These are phyloP conservation scores for Rasamsonia emersonii DNA, from an alignment of 2,329 filamentous ascomycete genomes.

Conservation along the genomic window DNA sequence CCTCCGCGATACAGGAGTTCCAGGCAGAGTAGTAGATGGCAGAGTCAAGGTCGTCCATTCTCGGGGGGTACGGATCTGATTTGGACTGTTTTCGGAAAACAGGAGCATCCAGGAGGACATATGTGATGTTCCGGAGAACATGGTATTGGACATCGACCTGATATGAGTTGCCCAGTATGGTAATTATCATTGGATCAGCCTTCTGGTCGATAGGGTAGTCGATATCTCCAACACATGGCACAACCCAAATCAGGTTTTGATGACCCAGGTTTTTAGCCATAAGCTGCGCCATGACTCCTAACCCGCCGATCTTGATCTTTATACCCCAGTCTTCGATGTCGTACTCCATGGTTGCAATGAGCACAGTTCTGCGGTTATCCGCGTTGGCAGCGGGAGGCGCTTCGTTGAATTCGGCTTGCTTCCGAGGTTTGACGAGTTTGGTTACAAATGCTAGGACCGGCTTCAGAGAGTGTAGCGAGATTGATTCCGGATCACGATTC, in stretches of 20 bases:
- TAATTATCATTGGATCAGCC: conserved; percentile 50
- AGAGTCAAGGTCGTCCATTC: conserved; percentile 56
- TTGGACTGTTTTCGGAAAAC: conserved; percentile 53
- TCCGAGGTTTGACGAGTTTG: too few relatives aligned
- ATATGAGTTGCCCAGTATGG: conserved; percentile 47
- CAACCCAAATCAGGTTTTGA: conserved; percentile 52
- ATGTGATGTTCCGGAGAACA: conserved; percentile 52
- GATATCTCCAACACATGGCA: conserved; percentile 49
- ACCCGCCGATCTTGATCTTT: conserved; percentile 58
- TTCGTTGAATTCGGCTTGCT: too few relatives aligned
- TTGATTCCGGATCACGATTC: too few relatives aligned
- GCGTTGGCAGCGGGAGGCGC: too few relatives aligned
- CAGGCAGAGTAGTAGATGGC: conserved; percentile 57
- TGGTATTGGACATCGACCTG: conserved; percentile 53
- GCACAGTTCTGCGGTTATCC: conserved; percentile 38
- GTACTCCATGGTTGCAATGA: conserved; percentile 60
- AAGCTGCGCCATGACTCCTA: conserved; percentile 57
- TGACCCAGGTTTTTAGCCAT: conserved; percentile 54
- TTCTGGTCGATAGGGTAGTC: conserved; percentile 49
- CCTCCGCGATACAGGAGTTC: conserved; percentile 56
- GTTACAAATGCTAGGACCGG: too few relatives aligned
- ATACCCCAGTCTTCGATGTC: conserved; percentile 57
- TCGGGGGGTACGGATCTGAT: conserved; percentile 51
- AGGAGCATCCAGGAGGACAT: conserved; percentile 53
- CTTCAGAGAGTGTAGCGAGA: too few relatives aligned